phyloP scores from a whole-genome alignment of 805 yeast species.

The Lachancea cidri region DNA sequence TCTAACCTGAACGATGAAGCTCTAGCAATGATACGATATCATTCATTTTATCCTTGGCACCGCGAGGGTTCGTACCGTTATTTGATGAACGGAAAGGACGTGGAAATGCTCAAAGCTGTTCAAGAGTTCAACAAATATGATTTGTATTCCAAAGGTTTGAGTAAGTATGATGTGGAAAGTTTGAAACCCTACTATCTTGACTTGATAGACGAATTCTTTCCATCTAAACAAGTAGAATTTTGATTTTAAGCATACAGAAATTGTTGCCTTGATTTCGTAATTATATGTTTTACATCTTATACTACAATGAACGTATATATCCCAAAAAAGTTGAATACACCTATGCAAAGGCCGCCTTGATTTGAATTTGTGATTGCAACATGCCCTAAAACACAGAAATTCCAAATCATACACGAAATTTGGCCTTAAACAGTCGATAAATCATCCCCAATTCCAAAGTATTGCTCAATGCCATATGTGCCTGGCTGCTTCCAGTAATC shows the following conservation, averaged over 20 bases:
- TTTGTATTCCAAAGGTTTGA: slow-evolving; percentile 57
- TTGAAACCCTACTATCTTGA: slow-evolving; percentile 56
- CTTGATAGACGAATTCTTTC: slow-evolving; percentile 63
- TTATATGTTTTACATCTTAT: no score
- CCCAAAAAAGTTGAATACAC: no score
- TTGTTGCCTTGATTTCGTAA: background rate
- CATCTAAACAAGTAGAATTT: slow-evolving; percentile 51
- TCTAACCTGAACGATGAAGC: slow-evolving; percentile 62
- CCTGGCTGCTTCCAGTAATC: slow-evolving; percentile 90
- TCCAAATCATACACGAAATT: no score
- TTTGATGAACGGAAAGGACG: slow-evolving; percentile 59
- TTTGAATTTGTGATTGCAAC: background rate
- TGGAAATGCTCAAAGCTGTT: slow-evolving; percentile 56
- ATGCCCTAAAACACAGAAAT: no score
- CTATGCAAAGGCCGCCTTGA: no score
- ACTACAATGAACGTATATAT: no score
- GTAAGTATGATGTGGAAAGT: slow-evolving; percentile 43
- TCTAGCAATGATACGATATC: slow-evolving; percentile 69
- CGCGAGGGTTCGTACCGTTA: slow-evolving; percentile 61
- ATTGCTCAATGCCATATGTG: slow-evolving; percentile 77
- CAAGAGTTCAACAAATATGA: slow-evolving; percentile 65
- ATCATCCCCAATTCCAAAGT: slow-evolving; percentile 59
- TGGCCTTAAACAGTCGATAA: slow-evolving; percentile 17
- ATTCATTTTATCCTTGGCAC: slow-evolving; percentile 75
- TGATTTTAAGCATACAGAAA: slow-evolving; percentile 29